A percentile compares a stretch with the other conserved stretches of the same genome.
These are phyloP conservation scores for Pyricularia pennisetigena DNA, from an alignment of 2,329 filamentous ascomycete genomes.

Conservation along the genomic window DNA sequence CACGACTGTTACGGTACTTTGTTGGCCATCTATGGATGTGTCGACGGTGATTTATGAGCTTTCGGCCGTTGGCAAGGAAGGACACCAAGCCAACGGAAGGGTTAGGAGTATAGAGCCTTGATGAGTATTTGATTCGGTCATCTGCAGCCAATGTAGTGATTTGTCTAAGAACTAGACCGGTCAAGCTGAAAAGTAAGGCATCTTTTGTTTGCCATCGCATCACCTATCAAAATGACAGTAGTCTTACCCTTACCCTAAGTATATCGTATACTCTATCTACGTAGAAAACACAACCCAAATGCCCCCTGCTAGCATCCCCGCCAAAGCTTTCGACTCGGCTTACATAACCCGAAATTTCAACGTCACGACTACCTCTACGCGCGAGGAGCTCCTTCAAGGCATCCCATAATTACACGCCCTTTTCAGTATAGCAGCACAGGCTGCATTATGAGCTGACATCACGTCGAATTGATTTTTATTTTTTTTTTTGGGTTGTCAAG, in stretches of 20 bases:
- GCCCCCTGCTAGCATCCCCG: neutral
- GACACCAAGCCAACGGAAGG: neutral
- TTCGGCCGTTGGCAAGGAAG: neutral
- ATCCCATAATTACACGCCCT: neutral
- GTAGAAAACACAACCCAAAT: neutral
- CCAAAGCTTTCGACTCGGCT: neutral
- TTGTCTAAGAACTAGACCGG: neutral
- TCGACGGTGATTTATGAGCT: neutral
- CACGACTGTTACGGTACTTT: neutral
- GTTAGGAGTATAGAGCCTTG: neutral
- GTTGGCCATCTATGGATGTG: neutral
- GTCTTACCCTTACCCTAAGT: neutral
- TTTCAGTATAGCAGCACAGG: neutral
- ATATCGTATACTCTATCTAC: too few relatives aligned
- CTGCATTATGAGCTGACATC: neutral
- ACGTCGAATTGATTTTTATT: neutral
- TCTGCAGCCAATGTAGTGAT: neutral
- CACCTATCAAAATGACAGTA: neutral
- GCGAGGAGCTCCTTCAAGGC: neutral
- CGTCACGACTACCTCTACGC: neutral
- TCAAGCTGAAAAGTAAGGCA: neutral
- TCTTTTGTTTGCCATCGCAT: neutral
- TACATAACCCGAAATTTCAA: conserved; percentile 2
- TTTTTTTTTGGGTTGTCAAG: conserved; percentile 6
- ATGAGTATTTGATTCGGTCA: neutral